Evolutionary conservation across 2,329 filamentous ascomycete species (phyloP).

Genomic region (Cladosporium velox): DNA sequence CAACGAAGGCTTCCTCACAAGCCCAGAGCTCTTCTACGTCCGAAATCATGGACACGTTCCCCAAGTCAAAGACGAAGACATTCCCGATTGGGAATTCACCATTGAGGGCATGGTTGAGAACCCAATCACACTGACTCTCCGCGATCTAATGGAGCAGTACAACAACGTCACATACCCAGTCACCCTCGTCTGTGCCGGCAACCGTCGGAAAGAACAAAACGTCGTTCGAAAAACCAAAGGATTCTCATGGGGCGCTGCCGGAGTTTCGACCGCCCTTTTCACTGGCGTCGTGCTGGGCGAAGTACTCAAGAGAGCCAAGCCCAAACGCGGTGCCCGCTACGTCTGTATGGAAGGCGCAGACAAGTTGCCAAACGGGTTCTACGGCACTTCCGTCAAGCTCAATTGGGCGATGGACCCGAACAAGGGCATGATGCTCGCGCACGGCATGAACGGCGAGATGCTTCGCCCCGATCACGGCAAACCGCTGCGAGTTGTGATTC

Average conservation of each 20-base stretch:
- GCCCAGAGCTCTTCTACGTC: slow-evolving; percentile 86
- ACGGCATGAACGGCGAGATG: slow-evolving; percentile 85
- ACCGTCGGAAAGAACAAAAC: slow-evolving; percentile 91
- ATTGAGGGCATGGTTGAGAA: slow-evolving; percentile 84
- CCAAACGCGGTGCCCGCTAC: slow-evolving; percentile 71
- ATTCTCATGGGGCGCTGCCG: slow-evolving; percentile 90
- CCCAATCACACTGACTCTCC: slow-evolving; percentile 70
- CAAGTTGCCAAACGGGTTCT: slow-evolving; percentile 80
- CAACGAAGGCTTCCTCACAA: slow-evolving; percentile 81
- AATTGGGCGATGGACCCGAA: slow-evolving; percentile 86
- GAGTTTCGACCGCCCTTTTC: slow-evolving; percentile 83
- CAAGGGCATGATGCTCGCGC: slow-evolving; percentile 80
- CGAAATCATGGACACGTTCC: slow-evolving; percentile 87
- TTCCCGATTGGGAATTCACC: slow-evolving; percentile 77
- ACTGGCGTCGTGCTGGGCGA: slow-evolving; percentile 78
- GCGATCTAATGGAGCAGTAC: slow-evolving; percentile 71
- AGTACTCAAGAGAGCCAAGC: slow-evolving; percentile 67
- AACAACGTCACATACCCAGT: slow-evolving; percentile 83
- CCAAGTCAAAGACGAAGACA: slow-evolving; percentile 68
- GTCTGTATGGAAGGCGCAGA: slow-evolving; percentile 92
- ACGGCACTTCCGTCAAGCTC: slow-evolving; percentile 84
- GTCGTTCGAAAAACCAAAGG: slow-evolving; percentile 87
- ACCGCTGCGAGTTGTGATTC: slow-evolving; percentile 78
- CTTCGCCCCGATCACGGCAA: slow-evolving; percentile 83
- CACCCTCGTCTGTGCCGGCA: slow-evolving; percentile 89